phyloP scores from a whole-genome alignment of 2,329 filamentous ascomycete genomes.

The Dactylellina haptotyla region DNA sequence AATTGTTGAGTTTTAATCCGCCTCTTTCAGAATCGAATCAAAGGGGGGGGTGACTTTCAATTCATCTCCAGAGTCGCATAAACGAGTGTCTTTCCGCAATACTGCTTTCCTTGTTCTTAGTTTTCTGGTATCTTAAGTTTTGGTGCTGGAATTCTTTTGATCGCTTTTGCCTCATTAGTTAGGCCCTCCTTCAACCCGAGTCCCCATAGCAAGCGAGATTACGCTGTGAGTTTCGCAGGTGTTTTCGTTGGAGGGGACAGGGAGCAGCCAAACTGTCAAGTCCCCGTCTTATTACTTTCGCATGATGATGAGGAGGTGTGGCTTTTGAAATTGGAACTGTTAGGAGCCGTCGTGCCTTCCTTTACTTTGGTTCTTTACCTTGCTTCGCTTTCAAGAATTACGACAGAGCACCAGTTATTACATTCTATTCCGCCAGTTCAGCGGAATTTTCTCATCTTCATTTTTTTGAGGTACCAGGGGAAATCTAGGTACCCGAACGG shows the following conservation, averaged over 20 bases:
- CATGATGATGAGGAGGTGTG: conserved; percentile 30
- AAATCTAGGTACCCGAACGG: background rate
- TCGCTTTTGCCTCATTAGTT: conserved; percentile 24
- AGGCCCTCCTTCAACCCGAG: conserved; percentile 32
- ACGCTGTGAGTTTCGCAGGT: conserved; percentile 5
- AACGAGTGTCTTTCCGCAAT: background rate
- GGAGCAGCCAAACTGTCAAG: conserved; percentile 10
- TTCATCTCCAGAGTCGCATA: too few relatives aligned
- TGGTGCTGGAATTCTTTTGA: conserved; percentile 17
- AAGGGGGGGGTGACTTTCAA: background rate
- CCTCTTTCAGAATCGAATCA: conserved; percentile 4
- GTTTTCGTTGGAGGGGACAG: background rate
- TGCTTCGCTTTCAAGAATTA: conserved; percentile 4
- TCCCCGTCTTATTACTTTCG: conserved; percentile 12
- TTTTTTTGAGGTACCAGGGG: background rate
- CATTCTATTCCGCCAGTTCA: conserved; percentile 13
- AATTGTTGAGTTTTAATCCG: conserved; percentile 10
- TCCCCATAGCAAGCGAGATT: conserved; percentile 54
- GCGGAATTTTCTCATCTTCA: conserved; percentile 8
- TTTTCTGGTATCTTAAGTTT: conserved; percentile 20
- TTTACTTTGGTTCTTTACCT: background rate
- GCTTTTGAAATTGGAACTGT: conserved; percentile 19
- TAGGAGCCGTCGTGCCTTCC: conserved; percentile 4
- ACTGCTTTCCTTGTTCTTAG: background rate
- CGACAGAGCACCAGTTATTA: conserved; percentile 20